phyloP scores from a whole-genome alignment of 257 asterid genomes.

The Anisodus acutangulus region DNA sequence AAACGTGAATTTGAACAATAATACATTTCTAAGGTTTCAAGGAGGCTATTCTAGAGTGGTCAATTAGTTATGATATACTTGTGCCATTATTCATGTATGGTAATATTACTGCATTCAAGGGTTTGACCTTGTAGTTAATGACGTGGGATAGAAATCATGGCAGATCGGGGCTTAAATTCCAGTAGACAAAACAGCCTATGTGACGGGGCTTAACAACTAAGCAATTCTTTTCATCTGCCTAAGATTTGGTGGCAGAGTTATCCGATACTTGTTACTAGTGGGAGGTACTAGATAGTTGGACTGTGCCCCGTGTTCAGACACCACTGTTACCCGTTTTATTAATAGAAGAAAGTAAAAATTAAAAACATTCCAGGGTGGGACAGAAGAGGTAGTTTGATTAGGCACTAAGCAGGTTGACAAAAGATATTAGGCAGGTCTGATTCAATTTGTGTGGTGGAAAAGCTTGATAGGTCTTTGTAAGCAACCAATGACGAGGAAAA shows the following conservation, averaged over 20 bases:
- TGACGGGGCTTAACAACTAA: no score
- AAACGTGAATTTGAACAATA: not conserved
- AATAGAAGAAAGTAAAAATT: not conserved
- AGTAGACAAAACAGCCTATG: no score
- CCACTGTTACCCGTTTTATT: not conserved
- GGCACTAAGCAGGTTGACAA: slow-evolving; percentile 22
- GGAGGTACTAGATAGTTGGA: not conserved
- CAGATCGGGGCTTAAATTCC: not conserved
- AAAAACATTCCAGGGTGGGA: not conserved
- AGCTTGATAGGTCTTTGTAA: not conserved
- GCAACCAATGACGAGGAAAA: not conserved
- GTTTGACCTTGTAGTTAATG: not conserved
- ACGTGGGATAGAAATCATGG: not conserved
- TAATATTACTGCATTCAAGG: not conserved
- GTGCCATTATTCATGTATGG: no score
- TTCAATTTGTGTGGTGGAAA: slow-evolving; percentile 27
- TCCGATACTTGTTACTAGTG: not conserved
- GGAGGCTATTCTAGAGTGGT: not conserved
- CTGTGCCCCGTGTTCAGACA: no score
- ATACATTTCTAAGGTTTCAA: not conserved
- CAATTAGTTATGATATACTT: not conserved
- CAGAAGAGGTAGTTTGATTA: slow-evolving; percentile 7
- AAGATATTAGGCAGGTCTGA: slow-evolving; percentile 16
- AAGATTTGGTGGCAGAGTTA: not conserved
- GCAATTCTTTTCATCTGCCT: not conserved